Evolutionary conservation across 2,329 filamentous ascomycete genomes (phyloP), one percentile per base, ranked within the genome.

Genomic region (Exophiala lecanii-corni): DNA sequence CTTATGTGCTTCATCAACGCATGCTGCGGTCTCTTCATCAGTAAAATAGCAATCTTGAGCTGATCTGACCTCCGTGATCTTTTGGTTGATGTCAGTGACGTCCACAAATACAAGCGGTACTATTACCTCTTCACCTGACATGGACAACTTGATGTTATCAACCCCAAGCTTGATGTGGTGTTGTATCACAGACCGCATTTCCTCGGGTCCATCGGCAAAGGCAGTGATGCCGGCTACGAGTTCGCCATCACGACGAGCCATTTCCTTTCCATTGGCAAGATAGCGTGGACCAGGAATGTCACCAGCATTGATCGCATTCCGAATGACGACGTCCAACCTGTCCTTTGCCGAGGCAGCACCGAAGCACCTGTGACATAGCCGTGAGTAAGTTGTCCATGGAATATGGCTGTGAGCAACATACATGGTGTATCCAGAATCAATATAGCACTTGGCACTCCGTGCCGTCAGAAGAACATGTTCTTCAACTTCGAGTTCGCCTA

Each of bases 391-490:
- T n/a, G n/a, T n/a, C n/a, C n/a, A n/a, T n/a, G n/a, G n/a, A n/a
- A n/a, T n/a, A n/a, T n/a, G n/a, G n/a, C n/a, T n/a, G n/a, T n/a
- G n/a, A n/a, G n/a, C n/a, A 9, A 34, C 54, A 23, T 50, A 61
- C 69, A 73, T 73, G 0, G 71, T 74, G 53, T 73, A 74, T 1
- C 71, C 72, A 3, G 64, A 71, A 50, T 75, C 71, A 5, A 73
- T 55, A 46, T 67, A 74, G 33, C 60, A 66, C 50, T 66, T 59
- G 0, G 72, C 72, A 21, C 58, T 62, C 20, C 61, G 58, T 3
- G 67, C 66, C 0, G 71, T 72, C 4, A 70, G 49, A 0, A 74
- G 56, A 0, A 67, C 67, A 48, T 75, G 72, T 41, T 75, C 71
- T 51, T 75, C 71, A 0, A 73, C 58, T 0, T 59, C 62, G 2